phyloP scores from a whole-genome alignment of 192 early-diverging fungal genomes.

The Backusella luteola region DNA sequence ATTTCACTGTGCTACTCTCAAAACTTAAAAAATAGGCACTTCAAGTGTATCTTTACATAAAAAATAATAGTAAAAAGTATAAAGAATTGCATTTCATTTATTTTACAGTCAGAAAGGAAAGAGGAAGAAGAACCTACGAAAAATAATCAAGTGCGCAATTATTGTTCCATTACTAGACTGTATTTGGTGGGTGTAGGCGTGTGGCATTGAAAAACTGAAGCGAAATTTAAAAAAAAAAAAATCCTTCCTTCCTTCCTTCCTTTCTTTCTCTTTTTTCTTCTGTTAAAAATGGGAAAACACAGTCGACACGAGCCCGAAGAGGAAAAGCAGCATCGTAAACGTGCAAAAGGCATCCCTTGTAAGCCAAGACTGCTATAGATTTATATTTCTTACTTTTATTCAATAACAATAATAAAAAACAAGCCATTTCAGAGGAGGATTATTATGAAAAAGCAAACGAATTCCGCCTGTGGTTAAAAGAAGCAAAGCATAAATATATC shows the following conservation, averaged over 20 bases:
- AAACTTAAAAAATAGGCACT: too few species aligned
- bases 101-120: too few species aligned
- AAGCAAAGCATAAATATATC: conserved; percentile 71
- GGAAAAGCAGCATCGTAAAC: neutral
- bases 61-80: too few species aligned
- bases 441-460: conserved; percentile 76
- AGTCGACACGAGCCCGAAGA: neutral
- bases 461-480: conserved; percentile 80
- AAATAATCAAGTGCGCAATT: too few species aligned
- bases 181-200: too few species aligned
- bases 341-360: neutral
- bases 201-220: too few species aligned
- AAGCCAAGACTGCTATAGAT: neutral
- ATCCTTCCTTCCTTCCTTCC: neutral
- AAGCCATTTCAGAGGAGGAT: conserved; percentile 68
- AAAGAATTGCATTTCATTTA: too few species aligned
- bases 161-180: too few species aligned
- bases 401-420: neutral
- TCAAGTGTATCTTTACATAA: too few species aligned
- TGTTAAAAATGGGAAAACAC: neutral
- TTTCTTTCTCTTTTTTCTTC: neutral
- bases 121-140: too few species aligned
- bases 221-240: too few species aligned
- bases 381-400: neutral
- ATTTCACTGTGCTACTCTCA: too few species aligned